Evolutionary conservation across 768 basidiomycete species (phyloP), one percentile per base, ranked within the genome.

Genomic region (Calocybe gangraenosa): DNA sequence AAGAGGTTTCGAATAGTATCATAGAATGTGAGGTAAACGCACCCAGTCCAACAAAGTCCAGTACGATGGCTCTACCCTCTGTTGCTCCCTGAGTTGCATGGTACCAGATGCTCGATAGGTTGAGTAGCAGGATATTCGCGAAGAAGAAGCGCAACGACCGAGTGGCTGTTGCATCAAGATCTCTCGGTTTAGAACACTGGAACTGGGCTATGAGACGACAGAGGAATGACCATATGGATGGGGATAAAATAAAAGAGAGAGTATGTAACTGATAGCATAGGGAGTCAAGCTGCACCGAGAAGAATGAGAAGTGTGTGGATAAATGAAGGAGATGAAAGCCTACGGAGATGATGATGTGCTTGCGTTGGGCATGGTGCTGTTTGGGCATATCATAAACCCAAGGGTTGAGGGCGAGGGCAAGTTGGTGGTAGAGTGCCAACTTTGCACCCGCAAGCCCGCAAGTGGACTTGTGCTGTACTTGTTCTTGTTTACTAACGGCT

Each of bases 31-130:
- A 35, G 18, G 39, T 30, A 15, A 9, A 71, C 82, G 40, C 54
- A 89, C 88, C 78, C 71, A 81, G 72, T 44, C 88, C 87, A 47
- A 90, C 75, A 57, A 90, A 90, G 60, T 90, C 87, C 48, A 91
- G 77, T 25, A 91, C 62, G 56, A 88, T 64, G 8, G 76, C 68
- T 53, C 81, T 71, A n/a, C 80, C 79, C 45, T 82, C 75, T 21
- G 71, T 60, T 42, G 76, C 65, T 3, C 76, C 75, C 31, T 70
- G 61, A 22, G 67, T 69, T 44, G 74, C 68, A 54, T 91, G 88
- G 28, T 65, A 66, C 78, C 81, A 86, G 30, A 90, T 48, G 51
- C 71, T 76, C 23, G 78, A 72, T 28, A 67, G 49, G 49, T 87
- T 87, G 63, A 81, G 71, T 48, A 76, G 55, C 42, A 81, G 51